phyloP scores from a whole-genome alignment of 805 yeast genomes.

The Nakazawaea wyomingensis region DNA sequence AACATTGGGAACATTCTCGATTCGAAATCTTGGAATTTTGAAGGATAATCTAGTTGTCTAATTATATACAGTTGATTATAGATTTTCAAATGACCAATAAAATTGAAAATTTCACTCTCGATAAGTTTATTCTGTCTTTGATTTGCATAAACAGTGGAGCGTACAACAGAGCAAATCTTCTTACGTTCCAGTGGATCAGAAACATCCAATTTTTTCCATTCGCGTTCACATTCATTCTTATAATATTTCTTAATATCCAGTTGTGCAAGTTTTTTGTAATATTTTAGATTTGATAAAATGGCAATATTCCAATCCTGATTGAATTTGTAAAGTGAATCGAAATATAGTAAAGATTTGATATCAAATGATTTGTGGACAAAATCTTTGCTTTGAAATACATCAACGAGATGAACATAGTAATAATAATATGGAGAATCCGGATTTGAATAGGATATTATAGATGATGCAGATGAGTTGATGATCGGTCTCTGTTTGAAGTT shows the following conservation, averaged over 20 bases:
- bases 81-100: constrained; percentile 18
- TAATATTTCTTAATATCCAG: constrained; percentile 15
- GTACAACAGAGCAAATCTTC: constrained; percentile 13
- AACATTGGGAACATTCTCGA: constrained; percentile 12
- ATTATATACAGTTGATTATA: constrained; percentile 22
- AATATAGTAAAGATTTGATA: constrained; percentile 39
- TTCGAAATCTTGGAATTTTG: constrained; percentile 14
- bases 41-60: neutral
- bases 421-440: neutral
- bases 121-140: constrained; percentile 10
- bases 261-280: constrained; percentile 6
- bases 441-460: neutral
- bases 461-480: neutral
- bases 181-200: constrained; percentile 1
- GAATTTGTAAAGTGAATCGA: constrained; percentile 32
- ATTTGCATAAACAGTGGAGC: constrained; percentile 12
- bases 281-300: neutral
- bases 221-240: constrained; percentile 21
- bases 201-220: constrained; percentile 12
- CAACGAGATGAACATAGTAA: constrained; percentile 9
- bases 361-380: constrained; percentile 23
- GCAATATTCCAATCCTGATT: constrained; percentile 37
- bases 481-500: constrained; percentile 5
- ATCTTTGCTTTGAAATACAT: constrained; percentile 5
- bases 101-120: constrained; percentile 20